Conservation (phyloP, 1,139 yeast genomes). For the Kodamaea sp. region DNA sequence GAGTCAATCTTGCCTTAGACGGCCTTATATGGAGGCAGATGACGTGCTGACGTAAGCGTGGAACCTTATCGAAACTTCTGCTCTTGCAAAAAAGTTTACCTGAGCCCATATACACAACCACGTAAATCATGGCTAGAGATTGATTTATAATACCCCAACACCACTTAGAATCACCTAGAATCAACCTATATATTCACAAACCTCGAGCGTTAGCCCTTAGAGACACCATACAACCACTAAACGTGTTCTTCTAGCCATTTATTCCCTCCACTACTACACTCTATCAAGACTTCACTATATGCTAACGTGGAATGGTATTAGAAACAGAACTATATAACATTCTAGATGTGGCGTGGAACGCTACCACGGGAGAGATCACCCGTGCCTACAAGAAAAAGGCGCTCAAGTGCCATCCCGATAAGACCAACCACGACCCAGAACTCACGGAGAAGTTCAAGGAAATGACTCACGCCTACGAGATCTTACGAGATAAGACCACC, state of each 20-base stretch:
- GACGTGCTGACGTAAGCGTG: conserved; percentile 11
- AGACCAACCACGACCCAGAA: conserved; percentile 46
- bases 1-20: no score
- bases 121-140: no score
- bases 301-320: conserved; percentile 21
- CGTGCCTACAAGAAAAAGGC: conserved; percentile 43
- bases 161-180: no score
- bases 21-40: no score
- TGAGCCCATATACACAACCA: conserved; percentile 3
- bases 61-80: conserved; percentile 15
- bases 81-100: neutral
- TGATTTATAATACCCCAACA: no score
- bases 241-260: neutral
- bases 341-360: conserved; percentile 34
- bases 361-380: conserved; percentile 43
- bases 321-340: conserved; percentile 42
- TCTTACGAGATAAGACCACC: conserved; percentile 32
- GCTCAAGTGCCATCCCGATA: conserved; percentile 48
- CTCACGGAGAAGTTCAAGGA: conserved; percentile 47
- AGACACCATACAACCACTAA: neutral
- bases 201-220: no score
- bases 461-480: conserved; percentile 45
- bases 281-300: neutral
- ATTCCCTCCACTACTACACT: neutral
- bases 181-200: no score